Base-by-base conservation (phyloP, 176 grass and related monocot species). In the Oryza australiensis region DNA sequence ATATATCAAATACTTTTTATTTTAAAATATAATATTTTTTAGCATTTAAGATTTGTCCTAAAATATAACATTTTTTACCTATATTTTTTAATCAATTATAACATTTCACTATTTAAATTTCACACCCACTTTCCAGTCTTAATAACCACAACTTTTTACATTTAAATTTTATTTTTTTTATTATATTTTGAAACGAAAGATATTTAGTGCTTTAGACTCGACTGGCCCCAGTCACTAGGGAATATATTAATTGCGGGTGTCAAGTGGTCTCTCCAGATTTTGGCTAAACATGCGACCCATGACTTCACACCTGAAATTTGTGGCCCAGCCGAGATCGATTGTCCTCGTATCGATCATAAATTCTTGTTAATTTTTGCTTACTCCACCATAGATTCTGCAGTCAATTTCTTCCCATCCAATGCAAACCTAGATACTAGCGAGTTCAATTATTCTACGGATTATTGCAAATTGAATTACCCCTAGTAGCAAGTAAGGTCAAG, bases 231-330 rank as follows among this genome's bases (percentile, higher is more conserved):
- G n/a, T n/a, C n/a, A n/a, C n/a, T n/a, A n/a, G 13, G 72, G 28
- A 72, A 78, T 89, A 73, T 67, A 78, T 23, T 51, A 15, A 27
- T 64, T 67, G 74, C 62, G 29, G 62, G 83, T 73, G 73, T 68
- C 48, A 79, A 72, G 60, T 37, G 38, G 67, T 68, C 74, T 83
- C 68, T 90, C 79, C 73, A 71, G 59, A 82, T 67, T 82, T 82
- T 38, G 73, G 73, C 55, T 26, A 41, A 83, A 33, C 81, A 64
- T 82, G 43, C 66, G 40, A 38, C 33, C 67, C 73, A 72, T 79
- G 79, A 86, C 83, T 86, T 79, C 84, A 83, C 75, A 83, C 68
- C 15, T 79, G 60, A 24, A 60, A 60, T 60, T 0, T n/a, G 55
- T 60, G 70, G 64, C 13, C 70, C 55, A 60, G 16, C 22, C 20